phyloP scores from a whole-genome alignment of 139 green algal genomes.

The Dunaliella sp. region DNA sequence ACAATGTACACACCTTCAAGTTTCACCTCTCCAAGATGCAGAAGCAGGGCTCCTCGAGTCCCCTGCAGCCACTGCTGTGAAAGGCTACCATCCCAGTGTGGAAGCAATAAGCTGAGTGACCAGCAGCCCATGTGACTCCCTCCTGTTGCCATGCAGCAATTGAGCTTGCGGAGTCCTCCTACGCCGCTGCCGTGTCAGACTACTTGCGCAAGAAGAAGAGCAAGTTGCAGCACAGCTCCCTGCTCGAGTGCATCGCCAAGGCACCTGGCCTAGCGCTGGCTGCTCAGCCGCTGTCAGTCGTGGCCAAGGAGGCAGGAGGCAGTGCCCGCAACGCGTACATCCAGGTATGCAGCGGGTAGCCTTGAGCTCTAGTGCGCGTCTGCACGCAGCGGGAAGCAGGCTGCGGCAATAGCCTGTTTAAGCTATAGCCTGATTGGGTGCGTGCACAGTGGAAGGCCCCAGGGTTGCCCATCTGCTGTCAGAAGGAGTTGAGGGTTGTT shows the following conservation, averaged over 20 bases:
- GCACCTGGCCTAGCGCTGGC: background rate
- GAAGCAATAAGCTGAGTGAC: too few species aligned
- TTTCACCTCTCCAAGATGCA: too few species aligned
- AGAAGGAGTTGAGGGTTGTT: background rate
- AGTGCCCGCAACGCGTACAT: slow-evolving; percentile 2
- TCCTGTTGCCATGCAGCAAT: background rate
- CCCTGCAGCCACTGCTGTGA: too few species aligned
- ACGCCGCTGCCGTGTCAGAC: slow-evolving; percentile 4
- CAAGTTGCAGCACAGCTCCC: background rate
- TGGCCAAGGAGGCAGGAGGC: background rate
- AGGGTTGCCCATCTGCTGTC: background rate
- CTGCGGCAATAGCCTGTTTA: background rate
- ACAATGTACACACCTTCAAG: too few species aligned
- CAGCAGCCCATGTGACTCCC: too few species aligned
- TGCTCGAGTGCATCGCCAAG: background rate
- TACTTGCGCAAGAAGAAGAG: slow-evolving; percentile 23
- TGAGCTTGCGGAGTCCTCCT: background rate
- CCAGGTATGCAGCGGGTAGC: background rate
- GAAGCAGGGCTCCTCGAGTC: too few species aligned
- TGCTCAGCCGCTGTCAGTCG: slow-evolving; percentile 8
- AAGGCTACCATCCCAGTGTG: too few species aligned
- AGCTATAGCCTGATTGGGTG: background rate
- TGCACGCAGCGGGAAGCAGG: background rate
- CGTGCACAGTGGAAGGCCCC: background rate
- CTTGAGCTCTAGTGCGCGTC: background rate